A percentile compares a stretch with the other conserved stretches of the same genome.
Conservation (phyloP, 2,329 filamentous ascomycete genomes). For the Fusarium sp. region DNA sequence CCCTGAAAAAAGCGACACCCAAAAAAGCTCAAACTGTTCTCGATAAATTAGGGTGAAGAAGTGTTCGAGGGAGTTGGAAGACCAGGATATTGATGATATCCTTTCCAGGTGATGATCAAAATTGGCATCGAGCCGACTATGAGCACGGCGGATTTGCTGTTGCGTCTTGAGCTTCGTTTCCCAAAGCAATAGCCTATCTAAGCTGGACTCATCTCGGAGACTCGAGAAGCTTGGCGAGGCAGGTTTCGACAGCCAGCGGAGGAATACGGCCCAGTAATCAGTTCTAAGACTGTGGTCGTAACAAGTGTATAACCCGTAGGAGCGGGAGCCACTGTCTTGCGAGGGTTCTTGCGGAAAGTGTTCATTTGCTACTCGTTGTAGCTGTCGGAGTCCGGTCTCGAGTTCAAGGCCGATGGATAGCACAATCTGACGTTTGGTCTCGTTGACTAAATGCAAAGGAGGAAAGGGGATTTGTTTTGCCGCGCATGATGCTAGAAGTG, state of each 20-base stretch:
- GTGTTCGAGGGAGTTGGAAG: accelerated
- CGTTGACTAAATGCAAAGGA: neutral
- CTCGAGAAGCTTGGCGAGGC: neutral
- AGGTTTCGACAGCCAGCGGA: neutral
- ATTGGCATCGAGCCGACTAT: neutral
- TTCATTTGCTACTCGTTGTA: neutral
- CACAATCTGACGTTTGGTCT: accelerated
- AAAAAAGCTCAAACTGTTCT: neutral
- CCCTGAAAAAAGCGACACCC: neutral
- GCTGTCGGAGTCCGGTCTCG: neutral
- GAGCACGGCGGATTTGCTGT: accelerated
- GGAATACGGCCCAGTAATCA: accelerated
- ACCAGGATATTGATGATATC: accelerated
- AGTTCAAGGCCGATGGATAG: neutral
- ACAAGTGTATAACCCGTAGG: neutral
- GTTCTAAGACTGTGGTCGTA: neutral
- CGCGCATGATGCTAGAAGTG: neutral
- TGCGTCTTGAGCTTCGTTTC: neutral
- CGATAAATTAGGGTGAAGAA: neutral
- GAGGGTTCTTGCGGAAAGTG: accelerated
- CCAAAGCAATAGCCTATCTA: neutral
- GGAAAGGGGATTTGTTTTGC: neutral
- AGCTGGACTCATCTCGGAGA: neutral
- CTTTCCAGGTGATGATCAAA: neutral
- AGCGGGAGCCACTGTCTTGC: neutral